phyloP scores from a whole-genome alignment of 768 basidiomycete species.

The Trametes cubensis region DNA sequence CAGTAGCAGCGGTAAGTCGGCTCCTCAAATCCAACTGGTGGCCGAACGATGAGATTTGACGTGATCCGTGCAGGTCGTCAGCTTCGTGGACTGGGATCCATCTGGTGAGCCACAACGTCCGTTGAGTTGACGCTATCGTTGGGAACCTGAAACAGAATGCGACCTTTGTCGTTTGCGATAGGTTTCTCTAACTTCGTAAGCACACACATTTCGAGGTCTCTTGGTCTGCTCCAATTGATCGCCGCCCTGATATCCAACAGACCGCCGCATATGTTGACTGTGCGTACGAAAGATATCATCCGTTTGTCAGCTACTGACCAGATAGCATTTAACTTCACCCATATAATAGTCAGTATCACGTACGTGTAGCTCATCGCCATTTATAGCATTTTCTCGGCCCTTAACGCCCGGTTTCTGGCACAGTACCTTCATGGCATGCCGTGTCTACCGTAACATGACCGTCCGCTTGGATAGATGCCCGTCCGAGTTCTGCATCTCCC shows the following conservation, averaged over 20 bases:
- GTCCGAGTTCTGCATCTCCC: neutral
- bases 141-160: neutral
- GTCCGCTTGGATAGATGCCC: neutral
- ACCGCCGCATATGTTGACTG: neutral
- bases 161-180: neutral
- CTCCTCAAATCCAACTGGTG: neutral
- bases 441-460: constrained; percentile 17
- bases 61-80: neutral
- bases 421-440: constrained; percentile 11
- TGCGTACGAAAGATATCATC: neutral
- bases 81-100: neutral
- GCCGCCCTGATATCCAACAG: neutral
- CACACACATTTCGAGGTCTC: neutral
- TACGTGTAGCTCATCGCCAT: neutral
- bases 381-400: too few species aligned
- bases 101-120: neutral
- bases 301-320: too few species aligned
- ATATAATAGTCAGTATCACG: too few species aligned
- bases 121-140: too few species aligned
- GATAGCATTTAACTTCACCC: too few species aligned
- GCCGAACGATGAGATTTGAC: neutral
- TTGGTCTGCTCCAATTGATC: neutral
- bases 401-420: neutral
- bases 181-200: constrained; percentile 3
- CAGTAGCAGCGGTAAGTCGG: neutral